Evolutionary conservation across 768 basidiomycete genomes (phyloP).

Genomic region (Sarcomyxa edulis): DNA sequence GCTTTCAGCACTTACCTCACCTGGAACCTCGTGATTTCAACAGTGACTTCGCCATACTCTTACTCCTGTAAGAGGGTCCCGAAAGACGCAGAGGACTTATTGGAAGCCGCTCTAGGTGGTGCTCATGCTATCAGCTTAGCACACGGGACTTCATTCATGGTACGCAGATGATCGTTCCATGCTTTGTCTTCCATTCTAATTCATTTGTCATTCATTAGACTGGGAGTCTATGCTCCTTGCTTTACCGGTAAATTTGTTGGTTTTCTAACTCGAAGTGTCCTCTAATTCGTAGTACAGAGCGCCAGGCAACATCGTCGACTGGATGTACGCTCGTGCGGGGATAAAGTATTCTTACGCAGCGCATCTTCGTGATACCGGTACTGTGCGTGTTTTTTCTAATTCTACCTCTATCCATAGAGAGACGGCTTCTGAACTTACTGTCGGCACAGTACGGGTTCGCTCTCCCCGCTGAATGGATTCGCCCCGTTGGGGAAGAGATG

Average conservation of each 20-base stretch:
- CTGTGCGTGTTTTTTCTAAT: slow-evolving; percentile 35
- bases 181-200: background rate
- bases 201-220: slow-evolving; percentile 19
- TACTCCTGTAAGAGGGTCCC: slow-evolving; percentile 60
- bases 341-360: slow-evolving; percentile 62
- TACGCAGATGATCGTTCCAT: too few relatives aligned
- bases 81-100: slow-evolving; percentile 68
- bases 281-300: slow-evolving; percentile 26
- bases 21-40: background rate
- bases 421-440: too few relatives aligned
- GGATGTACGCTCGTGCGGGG: slow-evolving; percentile 50
- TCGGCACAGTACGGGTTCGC: slow-evolving; percentile 70
- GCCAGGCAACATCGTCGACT: slow-evolving; percentile 64
- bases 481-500: slow-evolving; percentile 78
- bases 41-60: slow-evolving; percentile 78
- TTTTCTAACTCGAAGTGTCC: background rate
- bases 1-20: background rate
- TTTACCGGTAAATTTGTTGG: slow-evolving; percentile 30
- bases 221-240: slow-evolving; percentile 37
- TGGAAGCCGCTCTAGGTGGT: slow-evolving; percentile 68
- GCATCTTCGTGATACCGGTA: slow-evolving; percentile 67
- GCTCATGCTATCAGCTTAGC: slow-evolving; percentile 46
- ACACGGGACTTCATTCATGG: slow-evolving; percentile 55
- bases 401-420: background rate
- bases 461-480: slow-evolving; percentile 65